Conservation (phyloP, 2,329 filamentous ascomycete species). For the Microcyclosporella mali region DNA sequence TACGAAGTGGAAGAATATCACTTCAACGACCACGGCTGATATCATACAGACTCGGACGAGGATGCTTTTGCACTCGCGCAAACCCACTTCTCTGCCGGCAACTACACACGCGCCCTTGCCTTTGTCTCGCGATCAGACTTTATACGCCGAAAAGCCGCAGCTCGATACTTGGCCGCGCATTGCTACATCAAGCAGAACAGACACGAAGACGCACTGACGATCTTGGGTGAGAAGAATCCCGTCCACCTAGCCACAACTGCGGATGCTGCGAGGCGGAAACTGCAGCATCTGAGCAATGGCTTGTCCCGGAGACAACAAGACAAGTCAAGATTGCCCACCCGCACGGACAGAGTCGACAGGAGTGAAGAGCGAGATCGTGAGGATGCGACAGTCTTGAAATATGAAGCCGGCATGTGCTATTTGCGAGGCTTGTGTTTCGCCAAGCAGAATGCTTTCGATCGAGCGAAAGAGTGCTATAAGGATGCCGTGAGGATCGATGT, state of each 20-base stretch:
- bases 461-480: constrained; percentile 97
- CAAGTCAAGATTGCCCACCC: constrained; percentile 31
- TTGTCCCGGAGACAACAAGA: constrained; percentile 39
- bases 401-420: constrained; percentile 97
- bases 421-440: constrained; percentile 88
- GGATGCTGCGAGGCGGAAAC: constrained; percentile 62
- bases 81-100: constrained; percentile 90
- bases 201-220: constrained; percentile 77
- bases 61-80: constrained; percentile 98
- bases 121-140: constrained; percentile 81
- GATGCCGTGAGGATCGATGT: constrained; percentile 94
- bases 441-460: constrained; percentile 94
- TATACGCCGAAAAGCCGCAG: constrained; percentile 72
- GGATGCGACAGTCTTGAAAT: constrained; percentile 68
- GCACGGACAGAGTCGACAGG: constrained; percentile 49
- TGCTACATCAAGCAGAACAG: constrained; percentile 89
- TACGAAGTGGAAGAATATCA: constrained; percentile 37
- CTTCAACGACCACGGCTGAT: constrained; percentile 1
- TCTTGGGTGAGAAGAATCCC: constrained; percentile 92
- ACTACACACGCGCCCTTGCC: constrained; percentile 85
- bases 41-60: constrained; percentile 68
- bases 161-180: constrained; percentile 86
- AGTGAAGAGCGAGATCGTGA: constrained; percentile 61
- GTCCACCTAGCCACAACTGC: constrained; percentile 70
- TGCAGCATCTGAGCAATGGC: constrained; percentile 57